Conservation (phyloP, 2,329 filamentous ascomycete genomes). For the Sarocladium brachiariae region DNA sequence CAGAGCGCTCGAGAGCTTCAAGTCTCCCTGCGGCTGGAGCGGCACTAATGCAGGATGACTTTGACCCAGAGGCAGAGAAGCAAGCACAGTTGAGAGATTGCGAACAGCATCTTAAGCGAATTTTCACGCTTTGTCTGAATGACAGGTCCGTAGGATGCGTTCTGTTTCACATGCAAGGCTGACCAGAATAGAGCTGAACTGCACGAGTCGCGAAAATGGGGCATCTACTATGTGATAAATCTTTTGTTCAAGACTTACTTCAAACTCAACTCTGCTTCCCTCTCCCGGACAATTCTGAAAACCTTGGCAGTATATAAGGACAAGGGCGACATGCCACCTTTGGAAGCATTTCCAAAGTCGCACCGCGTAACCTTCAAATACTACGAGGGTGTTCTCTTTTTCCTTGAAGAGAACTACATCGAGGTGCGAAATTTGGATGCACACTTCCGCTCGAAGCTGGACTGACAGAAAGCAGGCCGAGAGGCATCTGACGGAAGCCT, state of each 20-base stretch:
- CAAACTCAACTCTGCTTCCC: constrained; percentile 81
- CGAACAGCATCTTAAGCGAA: constrained; percentile 80
- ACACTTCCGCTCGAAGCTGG: background rate
- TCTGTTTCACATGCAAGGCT: constrained; percentile 2
- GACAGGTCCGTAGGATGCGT: constrained; percentile 59
- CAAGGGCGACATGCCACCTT: constrained; percentile 68
- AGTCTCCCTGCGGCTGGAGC: constrained; percentile 30
- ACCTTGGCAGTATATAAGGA: constrained; percentile 68
- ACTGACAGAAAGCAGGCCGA: constrained; percentile 52
- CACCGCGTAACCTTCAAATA: constrained; percentile 96
- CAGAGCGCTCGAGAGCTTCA: constrained; percentile 44
- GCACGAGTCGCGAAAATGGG: constrained; percentile 94
- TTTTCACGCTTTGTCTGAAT: constrained; percentile 83
- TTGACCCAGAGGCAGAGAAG: constrained; percentile 67
- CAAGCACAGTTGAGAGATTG: constrained; percentile 86
- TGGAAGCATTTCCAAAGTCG: constrained; percentile 76
- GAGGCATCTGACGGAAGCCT: constrained; percentile 71
- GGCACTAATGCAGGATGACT: constrained; percentile 66
- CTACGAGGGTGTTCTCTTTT: constrained; percentile 88
- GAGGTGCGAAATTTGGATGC: constrained; percentile 40
- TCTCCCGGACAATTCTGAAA: constrained; percentile 84
- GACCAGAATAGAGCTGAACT: constrained; percentile 59
- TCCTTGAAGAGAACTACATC: constrained; percentile 87
- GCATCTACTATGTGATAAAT: constrained; percentile 90
- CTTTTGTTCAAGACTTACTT: constrained; percentile 98